These are phyloP conservation scores for Pythium apleroticum DNA, from an alignment of 352 stramenopile genomes.

Conservation along the genomic window DNA sequence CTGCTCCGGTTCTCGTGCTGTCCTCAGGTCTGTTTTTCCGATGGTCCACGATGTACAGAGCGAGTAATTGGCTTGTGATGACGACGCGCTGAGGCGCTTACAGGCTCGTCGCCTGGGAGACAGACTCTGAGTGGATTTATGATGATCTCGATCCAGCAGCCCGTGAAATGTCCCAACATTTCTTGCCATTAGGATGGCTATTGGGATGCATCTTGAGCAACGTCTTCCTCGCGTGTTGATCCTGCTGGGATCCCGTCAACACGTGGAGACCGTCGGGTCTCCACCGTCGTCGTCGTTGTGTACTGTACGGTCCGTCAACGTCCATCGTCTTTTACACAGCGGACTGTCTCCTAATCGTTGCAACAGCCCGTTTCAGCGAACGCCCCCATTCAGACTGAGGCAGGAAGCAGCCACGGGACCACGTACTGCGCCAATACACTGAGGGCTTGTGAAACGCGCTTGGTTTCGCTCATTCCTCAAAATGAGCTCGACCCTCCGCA, in stretches of 20 bases:
- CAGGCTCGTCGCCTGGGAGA: neutral
- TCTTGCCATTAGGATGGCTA: neutral
- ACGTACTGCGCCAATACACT: too few relatives aligned
- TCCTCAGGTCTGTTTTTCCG: neutral
- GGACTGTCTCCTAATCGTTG: neutral
- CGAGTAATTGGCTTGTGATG: neutral
- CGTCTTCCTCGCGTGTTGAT: neutral
- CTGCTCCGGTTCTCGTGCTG: neutral
- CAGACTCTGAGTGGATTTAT: neutral
- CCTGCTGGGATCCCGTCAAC: neutral
- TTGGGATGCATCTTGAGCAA: neutral
- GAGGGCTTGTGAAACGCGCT: too few relatives aligned
- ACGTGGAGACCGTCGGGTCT: neutral
- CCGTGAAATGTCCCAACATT: neutral
- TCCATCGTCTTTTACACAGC: neutral
- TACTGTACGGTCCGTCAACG: neutral
- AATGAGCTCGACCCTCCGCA: neutral
- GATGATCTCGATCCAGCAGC: neutral
- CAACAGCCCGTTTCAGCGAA: slow-evolving; percentile 1
- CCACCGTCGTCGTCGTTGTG: neutral
- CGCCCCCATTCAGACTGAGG: neutral
- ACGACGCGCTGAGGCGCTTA: neutral
- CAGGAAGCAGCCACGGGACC: neutral
- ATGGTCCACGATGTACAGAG: neutral
- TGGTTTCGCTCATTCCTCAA: neutral